Evolutionary conservation across 2,329 filamentous ascomycete genomes (phyloP).

Genomic region (Ascochyta koolunga): DNA sequence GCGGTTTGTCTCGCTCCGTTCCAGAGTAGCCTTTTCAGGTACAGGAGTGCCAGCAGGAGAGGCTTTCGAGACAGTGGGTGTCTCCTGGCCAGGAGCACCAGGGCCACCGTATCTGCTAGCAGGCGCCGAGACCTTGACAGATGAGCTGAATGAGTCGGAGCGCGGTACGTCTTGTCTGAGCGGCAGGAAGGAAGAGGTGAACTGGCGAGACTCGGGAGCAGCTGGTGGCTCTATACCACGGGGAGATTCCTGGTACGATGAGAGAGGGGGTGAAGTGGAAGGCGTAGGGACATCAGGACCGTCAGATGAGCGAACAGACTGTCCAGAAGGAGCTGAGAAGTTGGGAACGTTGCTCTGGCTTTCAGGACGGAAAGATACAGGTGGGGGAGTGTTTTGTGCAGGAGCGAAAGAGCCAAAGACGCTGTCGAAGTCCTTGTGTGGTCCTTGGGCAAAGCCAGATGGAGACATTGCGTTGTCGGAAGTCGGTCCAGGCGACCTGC

Average conservation of each 20-base stretch:
- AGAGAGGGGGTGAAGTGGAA: slow-evolving; percentile 67
- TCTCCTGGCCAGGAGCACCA: slow-evolving; percentile 51
- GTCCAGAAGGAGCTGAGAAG: slow-evolving; percentile 50
- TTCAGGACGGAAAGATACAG: slow-evolving; percentile 67
- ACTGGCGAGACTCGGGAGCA: slow-evolving; percentile 75
- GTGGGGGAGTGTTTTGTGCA: slow-evolving; percentile 54
- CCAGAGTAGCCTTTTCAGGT: slow-evolving; percentile 51
- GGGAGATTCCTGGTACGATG: slow-evolving; percentile 60
- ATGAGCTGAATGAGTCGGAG: slow-evolving; percentile 74
- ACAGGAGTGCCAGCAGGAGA: slow-evolving; percentile 59
- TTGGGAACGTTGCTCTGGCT: slow-evolving; percentile 46
- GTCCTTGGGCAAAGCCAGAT: slow-evolving; percentile 54
- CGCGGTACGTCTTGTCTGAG: slow-evolving; percentile 64
- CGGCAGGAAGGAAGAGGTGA: slow-evolving; percentile 77
- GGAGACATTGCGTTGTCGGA: slow-evolving; percentile 59
- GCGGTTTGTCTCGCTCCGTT: slow-evolving; percentile 43
- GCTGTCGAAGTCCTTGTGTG: slow-evolving; percentile 71
- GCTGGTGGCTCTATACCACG: slow-evolving; percentile 65
- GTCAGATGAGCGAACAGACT: slow-evolving; percentile 53
- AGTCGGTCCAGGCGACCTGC: slow-evolving; percentile 60
- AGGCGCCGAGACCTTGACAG: slow-evolving; percentile 77
- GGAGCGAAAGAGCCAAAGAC: slow-evolving; percentile 75
- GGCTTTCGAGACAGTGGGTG: slow-evolving; percentile 52
- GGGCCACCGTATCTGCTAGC: slow-evolving; percentile 65
- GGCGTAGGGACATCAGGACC: slow-evolving; percentile 63